Base-by-base conservation (phyloP, 2,329 filamentous ascomycete genomes). In the Aspergillus quadricinctus region DNA sequence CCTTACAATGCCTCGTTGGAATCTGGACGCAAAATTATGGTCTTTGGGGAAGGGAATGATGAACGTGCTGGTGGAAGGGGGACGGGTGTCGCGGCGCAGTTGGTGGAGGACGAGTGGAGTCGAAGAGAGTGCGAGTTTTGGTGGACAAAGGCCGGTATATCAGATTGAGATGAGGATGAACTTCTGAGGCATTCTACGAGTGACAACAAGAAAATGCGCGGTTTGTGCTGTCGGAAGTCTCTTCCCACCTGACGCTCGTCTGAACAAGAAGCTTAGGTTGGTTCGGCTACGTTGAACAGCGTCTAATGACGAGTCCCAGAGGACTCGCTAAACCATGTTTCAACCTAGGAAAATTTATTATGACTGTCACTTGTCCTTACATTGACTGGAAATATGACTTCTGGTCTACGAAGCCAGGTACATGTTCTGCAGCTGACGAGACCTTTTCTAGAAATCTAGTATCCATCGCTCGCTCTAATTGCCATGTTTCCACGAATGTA, bases 21-120 rank as follows among this genome's bases (percentile, higher is more conserved):
- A 0, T 65, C 65, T 1, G 64, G 69, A 41, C 66, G 66, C 0
- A 60, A 65, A 25, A 73, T 76, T 0, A 78, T 81, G 77, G 57
- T 77, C 0, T 70, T 81, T 23, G 79, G 80, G 0, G 69, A 77
- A 37, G 79, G 74, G 0, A 81, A 81, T 60, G 75, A 81, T 60
- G 79, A 81, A 58, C 65, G 77, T 7, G 77, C 77, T 46, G 78
- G 79, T 0, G 79, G 79, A 0, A 25, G 5, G 0, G 58, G 62
- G 3, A 51, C 61, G 21, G 77, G 75, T 1, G 65, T 72, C 23
- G 61, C 76, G 6, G 77, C 79, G 3, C 64, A 76, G 56, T 64
- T 78, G 59, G 62, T 68, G 5, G 65, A 72, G 23, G 77, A 77
- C 64, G 67, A 65, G 14, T 81, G 77, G 76, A 72, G 71, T 1